A percentile compares a stretch with the other conserved stretches of the same genome.
Conservation (phyloP, 208 protist genomes). For the Trypanosoma scelopori region DNA sequence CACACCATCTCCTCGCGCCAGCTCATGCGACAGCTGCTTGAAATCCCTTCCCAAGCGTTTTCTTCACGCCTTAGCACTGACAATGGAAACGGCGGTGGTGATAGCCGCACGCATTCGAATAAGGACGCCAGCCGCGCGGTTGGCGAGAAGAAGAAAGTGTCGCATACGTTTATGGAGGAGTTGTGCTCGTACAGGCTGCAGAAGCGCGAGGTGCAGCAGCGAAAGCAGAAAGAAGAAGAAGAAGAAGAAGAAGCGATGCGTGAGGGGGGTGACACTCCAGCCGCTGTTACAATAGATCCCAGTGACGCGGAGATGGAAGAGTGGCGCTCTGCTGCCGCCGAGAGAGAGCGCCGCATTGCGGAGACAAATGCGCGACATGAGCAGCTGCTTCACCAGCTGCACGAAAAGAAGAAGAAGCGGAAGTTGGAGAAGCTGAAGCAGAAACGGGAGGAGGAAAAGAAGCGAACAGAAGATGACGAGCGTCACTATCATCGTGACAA, state of each 20-base stretch:
- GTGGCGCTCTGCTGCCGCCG: slow-evolving; percentile 28
- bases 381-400: slow-evolving; percentile 19
- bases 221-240: slow-evolving; percentile 2
- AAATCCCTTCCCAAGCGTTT: slow-evolving; percentile 60
- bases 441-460: not conserved
- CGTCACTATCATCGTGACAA: too few species aligned
- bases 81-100: not conserved
- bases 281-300: slow-evolving; percentile 30
- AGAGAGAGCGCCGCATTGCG: slow-evolving; percentile 31
- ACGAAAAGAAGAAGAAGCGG: slow-evolving; percentile 8
- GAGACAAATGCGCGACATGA: slow-evolving; percentile 35
- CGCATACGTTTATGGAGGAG: slow-evolving; percentile 80
- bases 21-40: slow-evolving; percentile 75
- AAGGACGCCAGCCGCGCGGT: not conserved
- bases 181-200: slow-evolving; percentile 76
- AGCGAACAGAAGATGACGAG: not conserved
- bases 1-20: slow-evolving; percentile 71
- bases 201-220: slow-evolving; percentile 37
- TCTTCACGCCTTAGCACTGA: slow-evolving; percentile 35
- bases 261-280: slow-evolving; percentile 1
- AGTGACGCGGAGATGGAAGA: slow-evolving; percentile 57
- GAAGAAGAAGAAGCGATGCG: not conserved
- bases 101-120: not conserved
- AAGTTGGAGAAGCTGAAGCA: slow-evolving; percentile 18
- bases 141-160: slow-evolving; percentile 28